A percentile compares a stretch with the other conserved stretches of the same genome.
Conservation (phyloP, 805 yeast species). For the Suhomyces pyralidae region DNA sequence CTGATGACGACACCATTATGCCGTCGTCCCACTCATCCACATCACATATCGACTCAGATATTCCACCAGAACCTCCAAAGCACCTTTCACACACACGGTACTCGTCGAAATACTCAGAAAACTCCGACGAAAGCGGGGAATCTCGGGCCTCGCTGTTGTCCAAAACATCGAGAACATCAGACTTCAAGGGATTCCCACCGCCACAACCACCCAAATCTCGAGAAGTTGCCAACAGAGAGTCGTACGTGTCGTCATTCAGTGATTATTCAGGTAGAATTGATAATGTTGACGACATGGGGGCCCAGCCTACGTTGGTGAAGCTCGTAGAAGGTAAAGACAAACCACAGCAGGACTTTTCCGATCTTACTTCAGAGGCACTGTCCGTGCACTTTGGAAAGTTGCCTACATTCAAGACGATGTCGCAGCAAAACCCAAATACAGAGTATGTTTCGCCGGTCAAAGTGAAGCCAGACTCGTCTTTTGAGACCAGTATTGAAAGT, state of each 20-base stretch:
- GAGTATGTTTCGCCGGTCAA: neutral
- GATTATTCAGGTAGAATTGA: constrained; percentile 21
- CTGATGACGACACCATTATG: neutral
- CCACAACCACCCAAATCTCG: constrained; percentile 6
- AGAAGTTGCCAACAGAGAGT: constrained; percentile 8
- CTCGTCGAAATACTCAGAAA: neutral
- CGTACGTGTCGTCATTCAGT: constrained; percentile 14
- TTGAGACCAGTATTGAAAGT: constrained; percentile 33
- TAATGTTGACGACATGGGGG: constrained; percentile 17
- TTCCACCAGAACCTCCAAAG: neutral
- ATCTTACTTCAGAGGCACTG: constrained; percentile 9
- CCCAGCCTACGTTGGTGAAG: constrained; percentile 5
- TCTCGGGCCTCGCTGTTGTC: neutral
- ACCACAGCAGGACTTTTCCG: constrained; percentile 4
- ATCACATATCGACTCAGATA: neutral
- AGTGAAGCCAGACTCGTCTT: constrained; percentile 26
- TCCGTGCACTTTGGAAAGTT: constrained; percentile 19
- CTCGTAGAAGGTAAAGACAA: constrained; percentile 1
- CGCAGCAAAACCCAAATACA: constrained; percentile 5
- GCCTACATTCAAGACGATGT: constrained; percentile 15
- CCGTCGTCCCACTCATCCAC: neutral
- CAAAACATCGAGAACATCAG: neutral
- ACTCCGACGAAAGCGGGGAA: neutral
- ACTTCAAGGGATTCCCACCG: constrained; percentile 9
- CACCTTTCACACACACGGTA: neutral